These are phyloP conservation scores for Primulina huaijiensis DNA, from an alignment of 257 asterid genomes.

Conservation along the genomic window DNA sequence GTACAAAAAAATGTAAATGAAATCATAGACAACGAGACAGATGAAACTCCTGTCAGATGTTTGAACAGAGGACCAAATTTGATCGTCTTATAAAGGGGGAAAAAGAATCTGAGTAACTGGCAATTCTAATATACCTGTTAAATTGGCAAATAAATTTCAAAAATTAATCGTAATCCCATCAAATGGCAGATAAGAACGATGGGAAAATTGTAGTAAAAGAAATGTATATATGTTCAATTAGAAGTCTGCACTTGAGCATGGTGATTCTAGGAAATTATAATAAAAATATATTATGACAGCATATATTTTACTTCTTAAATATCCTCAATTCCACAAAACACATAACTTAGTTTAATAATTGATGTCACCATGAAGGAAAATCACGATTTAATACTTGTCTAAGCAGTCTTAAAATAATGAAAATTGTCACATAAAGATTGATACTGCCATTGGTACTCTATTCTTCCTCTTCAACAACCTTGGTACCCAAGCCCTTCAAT, in stretches of 20 bases:
- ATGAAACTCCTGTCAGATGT: too few relatives aligned
- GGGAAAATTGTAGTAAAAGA: not conserved
- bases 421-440: not conserved
- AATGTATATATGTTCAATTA: too few relatives aligned
- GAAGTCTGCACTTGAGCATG: not conserved
- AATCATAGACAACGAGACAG: not conserved
- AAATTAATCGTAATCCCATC: not conserved
- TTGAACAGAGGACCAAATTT: not conserved
- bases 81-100: not conserved
- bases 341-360: not conserved
- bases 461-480: conserved; percentile 49
- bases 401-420: not conserved
- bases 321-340: not conserved
- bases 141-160: not conserved
- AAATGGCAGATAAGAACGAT: not conserved
- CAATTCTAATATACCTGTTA: not conserved
- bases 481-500: conserved; percentile 52
- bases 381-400: not conserved
- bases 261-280: too few relatives aligned
- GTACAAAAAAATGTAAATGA: not conserved
- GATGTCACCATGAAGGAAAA: not conserved
- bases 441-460: conserved; percentile 2
- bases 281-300: too few relatives aligned
- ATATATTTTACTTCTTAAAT: too few relatives aligned
- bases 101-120: not conserved